phyloP scores from a whole-genome alignment of 805 yeast genomes.

The Lachancea mirantina region DNA sequence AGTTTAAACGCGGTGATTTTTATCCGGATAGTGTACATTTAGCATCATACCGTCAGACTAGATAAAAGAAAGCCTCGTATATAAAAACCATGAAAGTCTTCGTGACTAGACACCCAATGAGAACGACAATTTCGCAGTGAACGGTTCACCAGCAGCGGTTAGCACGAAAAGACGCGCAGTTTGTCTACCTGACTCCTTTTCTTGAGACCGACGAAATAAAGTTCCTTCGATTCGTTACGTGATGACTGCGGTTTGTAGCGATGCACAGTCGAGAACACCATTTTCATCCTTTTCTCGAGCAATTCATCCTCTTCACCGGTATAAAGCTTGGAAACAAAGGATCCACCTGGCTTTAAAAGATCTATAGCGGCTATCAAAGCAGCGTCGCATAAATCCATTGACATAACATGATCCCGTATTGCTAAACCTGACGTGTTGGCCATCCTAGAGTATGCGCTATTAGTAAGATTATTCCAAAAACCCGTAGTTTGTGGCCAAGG shows the following conservation, averaged over 20 bases:
- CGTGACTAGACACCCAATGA: no score
- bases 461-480: conserved; percentile 58
- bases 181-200: conserved; percentile 40
- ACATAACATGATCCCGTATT: conserved; percentile 71
- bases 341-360: conserved; percentile 62
- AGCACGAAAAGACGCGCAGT: conserved; percentile 34
- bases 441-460: conserved; percentile 82
- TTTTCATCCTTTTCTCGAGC: conserved; percentile 51
- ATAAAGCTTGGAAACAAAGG: conserved; percentile 74
- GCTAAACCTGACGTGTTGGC: conserved; percentile 82
- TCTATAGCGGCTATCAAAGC: conserved; percentile 72
- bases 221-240: conserved; percentile 71
- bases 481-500: conserved; percentile 47
- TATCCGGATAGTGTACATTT: conserved; percentile 1
- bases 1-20: conserved; percentile 4
- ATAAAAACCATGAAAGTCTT: no score
- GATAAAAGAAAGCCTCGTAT: no score
- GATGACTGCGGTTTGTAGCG: conserved; percentile 79
- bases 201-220: conserved; percentile 66
- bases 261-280: conserved; percentile 54
- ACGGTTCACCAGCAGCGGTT: no score
- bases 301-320: conserved; percentile 71
- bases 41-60: no score
- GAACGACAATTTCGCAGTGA: no score
- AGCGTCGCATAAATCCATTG: conserved; percentile 87